Conservation (phyloP, 2,329 filamentous ascomycete genomes). For the Paecilomyces sp. region DNA sequence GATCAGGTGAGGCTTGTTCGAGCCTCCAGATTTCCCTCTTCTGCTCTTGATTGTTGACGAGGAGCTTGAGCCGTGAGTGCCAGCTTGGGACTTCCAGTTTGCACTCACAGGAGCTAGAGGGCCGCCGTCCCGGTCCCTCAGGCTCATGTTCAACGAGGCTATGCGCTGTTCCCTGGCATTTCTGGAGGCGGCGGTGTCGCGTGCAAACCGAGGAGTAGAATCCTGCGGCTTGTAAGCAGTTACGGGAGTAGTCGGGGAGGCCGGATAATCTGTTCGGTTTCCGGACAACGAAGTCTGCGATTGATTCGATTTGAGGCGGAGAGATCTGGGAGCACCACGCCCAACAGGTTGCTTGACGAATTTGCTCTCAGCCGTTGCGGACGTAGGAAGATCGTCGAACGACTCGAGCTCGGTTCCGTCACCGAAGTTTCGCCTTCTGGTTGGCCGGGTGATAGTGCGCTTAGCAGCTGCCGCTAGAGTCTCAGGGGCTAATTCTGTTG, state of each 20-base stretch:
- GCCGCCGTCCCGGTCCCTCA: slow-evolving; percentile 32
- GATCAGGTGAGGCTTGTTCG: slow-evolving; percentile 73
- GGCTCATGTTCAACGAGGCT: slow-evolving; percentile 32
- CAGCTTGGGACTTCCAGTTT: slow-evolving; percentile 54
- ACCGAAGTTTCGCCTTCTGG: slow-evolving; percentile 67
- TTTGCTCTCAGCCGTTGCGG: slow-evolving; percentile 69
- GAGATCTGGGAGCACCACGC: slow-evolving; percentile 59
- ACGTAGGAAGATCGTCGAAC: slow-evolving; percentile 93
- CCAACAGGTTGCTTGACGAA: slow-evolving; percentile 74
- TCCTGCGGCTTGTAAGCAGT: slow-evolving; percentile 43
- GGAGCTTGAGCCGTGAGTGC: slow-evolving; percentile 44
- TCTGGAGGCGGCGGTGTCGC: slow-evolving; percentile 59
- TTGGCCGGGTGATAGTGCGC: slow-evolving; percentile 67
- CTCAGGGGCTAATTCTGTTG: slow-evolving; percentile 43
- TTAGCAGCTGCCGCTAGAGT: slow-evolving; percentile 50
- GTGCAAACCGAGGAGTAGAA: slow-evolving; percentile 56
- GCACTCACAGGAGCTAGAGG: slow-evolving; percentile 47
- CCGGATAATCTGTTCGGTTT: slow-evolving; percentile 31
- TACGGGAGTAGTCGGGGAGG: slow-evolving; percentile 52
- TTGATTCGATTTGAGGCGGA: slow-evolving; percentile 45
- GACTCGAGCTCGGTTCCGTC: slow-evolving; percentile 87
- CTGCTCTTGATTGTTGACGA: slow-evolving; percentile 44
- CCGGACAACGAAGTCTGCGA: slow-evolving; percentile 22
- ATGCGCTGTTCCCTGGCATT: slow-evolving; percentile 58
- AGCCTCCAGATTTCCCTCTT: slow-evolving; percentile 27